Conservation (phyloP, 192 early-diverging fungal species). For the Backusella liffmaniae region DNA sequence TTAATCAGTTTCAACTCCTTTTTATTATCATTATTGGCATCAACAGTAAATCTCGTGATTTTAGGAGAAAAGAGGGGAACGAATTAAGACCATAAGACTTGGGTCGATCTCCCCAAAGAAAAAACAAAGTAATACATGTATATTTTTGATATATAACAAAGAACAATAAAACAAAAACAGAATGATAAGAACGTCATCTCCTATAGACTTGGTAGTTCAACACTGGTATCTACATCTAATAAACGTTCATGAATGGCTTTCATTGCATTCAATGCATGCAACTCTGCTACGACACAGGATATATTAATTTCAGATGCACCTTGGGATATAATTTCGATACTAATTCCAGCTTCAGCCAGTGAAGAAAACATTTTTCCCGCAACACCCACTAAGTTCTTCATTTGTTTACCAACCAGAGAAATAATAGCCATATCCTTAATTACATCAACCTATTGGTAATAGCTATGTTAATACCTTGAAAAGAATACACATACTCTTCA, state of each 20-base stretch:
- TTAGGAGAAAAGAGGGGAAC: neutral
- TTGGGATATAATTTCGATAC: constrained; percentile 95
- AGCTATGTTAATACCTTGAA: constrained; percentile 18
- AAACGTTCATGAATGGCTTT: constrained; percentile 77
- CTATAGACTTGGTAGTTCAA: neutral
- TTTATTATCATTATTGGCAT: neutral
- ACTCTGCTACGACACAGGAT: constrained; percentile 79
- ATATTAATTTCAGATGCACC: constrained; percentile 95
- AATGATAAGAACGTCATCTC: neutral
- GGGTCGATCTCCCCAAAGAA: neutral
- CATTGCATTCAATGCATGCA: constrained; percentile 61
- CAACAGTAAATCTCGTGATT: neutral
- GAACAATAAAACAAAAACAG: neutral
- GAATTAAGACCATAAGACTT: neutral
- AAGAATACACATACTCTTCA: neutral
- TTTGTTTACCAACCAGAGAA: constrained; percentile 85
- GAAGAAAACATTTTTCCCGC: constrained; percentile 84
- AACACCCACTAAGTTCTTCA: constrained; percentile 88
- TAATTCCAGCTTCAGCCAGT: constrained; percentile 73
- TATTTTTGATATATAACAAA: neutral
- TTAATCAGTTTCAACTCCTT: neutral
- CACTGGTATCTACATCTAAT: constrained; percentile 26
- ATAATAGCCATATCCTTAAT: constrained; percentile 81
- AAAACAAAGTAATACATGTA: neutral
- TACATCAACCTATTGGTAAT: constrained; percentile 33